phyloP scores from a whole-genome alignment of 2,329 filamentous ascomycete species.

The Sclerotinia trifoliorum region DNA sequence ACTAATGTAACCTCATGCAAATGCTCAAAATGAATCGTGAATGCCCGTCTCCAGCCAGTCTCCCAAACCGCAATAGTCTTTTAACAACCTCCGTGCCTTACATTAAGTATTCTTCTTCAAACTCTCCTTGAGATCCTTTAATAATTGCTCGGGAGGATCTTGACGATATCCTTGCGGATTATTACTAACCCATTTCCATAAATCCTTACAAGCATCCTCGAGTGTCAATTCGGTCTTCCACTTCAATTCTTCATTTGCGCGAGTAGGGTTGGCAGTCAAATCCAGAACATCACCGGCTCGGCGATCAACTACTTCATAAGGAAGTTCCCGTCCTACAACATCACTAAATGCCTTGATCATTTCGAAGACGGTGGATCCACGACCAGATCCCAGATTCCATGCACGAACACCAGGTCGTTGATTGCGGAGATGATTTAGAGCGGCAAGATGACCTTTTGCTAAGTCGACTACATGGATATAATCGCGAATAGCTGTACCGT shows the following conservation, averaged over 20 bases:
- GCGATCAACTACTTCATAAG: constrained; percentile 81
- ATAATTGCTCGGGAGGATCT: constrained; percentile 77
- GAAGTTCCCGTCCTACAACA: constrained; percentile 80
- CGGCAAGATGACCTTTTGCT: constrained; percentile 79
- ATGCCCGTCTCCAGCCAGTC: background rate
- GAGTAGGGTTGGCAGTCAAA: constrained; percentile 84
- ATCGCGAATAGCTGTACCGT: constrained; percentile 93
- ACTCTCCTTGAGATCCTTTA: constrained; percentile 59
- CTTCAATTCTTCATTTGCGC: constrained; percentile 82
- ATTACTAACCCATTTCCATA: constrained; percentile 97
- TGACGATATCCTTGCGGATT: constrained; percentile 95
- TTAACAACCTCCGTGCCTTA: background rate
- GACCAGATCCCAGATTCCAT: constrained; percentile 95
- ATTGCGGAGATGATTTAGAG: constrained; percentile 84
- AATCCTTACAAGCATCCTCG: constrained; percentile 88
- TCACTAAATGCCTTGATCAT: constrained; percentile 93
- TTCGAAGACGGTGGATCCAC: constrained; percentile 92
- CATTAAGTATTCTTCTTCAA: constrained; percentile 10
- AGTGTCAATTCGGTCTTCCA: constrained; percentile 92
- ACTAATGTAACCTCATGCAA: constrained; percentile 18
- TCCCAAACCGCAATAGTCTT: background rate
- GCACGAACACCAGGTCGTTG: constrained; percentile 86
- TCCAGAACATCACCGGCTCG: constrained; percentile 89
- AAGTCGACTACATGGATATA: constrained; percentile 97
- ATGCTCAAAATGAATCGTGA: constrained; percentile 16